These are phyloP conservation scores for Paspalum vaginatum DNA, from an alignment of 176 grass and related monocot genomes.

Conservation along the genomic window DNA sequence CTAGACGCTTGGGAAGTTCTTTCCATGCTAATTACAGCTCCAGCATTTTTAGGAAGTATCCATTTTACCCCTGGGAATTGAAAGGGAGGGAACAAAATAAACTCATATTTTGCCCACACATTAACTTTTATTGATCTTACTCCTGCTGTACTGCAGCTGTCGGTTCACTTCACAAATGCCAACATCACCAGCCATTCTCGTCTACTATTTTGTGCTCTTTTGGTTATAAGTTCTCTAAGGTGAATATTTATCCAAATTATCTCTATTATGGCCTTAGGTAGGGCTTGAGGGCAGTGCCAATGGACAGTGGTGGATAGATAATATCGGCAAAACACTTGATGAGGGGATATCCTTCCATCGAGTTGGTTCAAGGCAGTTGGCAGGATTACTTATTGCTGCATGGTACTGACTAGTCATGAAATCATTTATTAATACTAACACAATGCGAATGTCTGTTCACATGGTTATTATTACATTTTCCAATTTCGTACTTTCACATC, in stretches of 20 bases:
- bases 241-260: conserved; percentile 28
- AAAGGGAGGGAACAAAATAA: conserved; percentile 11
- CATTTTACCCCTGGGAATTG: not conserved
- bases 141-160: conserved; percentile 3
- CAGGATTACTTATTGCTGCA: conserved; percentile 90
- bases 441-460: conserved; percentile 23
- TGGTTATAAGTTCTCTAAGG: conserved; percentile 9
- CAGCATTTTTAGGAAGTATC: not conserved
- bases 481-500: not conserved
- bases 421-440: conserved; percentile 17
- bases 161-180: not conserved
- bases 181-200: not conserved
- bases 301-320: conserved; percentile 94
- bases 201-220: not conserved
- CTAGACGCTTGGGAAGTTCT: not conserved
- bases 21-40: not conserved
- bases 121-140: not conserved
- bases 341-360: conserved; percentile 86
- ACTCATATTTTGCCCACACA: not conserved
- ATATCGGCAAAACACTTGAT: conserved; percentile 81
- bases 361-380: conserved; percentile 97
- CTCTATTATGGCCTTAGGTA: conserved; percentile 64
- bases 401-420: conserved; percentile 56
- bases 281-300: conserved; percentile 92
- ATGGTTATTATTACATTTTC: conserved; percentile 9